These are phyloP conservation scores for Kitagawia praeruptora DNA, from an alignment of 129 eudicot genomes.

Conservation along the genomic window DNA sequence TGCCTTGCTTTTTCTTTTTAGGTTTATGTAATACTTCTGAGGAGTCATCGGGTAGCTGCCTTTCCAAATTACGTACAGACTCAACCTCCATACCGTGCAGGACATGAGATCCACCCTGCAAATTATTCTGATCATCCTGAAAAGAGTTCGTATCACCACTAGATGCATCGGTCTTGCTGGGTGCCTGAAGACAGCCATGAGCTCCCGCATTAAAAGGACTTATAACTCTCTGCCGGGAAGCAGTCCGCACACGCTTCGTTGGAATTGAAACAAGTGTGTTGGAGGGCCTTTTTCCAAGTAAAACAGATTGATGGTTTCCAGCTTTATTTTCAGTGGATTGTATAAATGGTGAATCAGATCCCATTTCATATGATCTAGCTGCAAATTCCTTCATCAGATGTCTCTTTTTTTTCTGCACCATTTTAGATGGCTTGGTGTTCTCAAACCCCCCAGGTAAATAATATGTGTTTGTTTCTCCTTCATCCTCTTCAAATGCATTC, in stretches of 20 bases:
- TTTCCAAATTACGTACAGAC: slow-evolving; percentile 62
- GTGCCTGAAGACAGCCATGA: slow-evolving; percentile 52
- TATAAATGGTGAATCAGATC: slow-evolving; percentile 35
- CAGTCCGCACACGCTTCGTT: slow-evolving; percentile 87
- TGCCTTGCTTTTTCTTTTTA: slow-evolving; percentile 84
- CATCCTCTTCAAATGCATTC: slow-evolving; percentile 71
- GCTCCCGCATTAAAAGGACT: slow-evolving; percentile 67
- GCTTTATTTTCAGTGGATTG: slow-evolving; percentile 43
- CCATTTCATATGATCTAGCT: slow-evolving; percentile 51
- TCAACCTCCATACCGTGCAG: slow-evolving; percentile 74
- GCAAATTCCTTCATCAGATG: slow-evolving; percentile 33
- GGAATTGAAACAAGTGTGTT: slow-evolving; percentile 67
- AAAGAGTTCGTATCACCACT: slow-evolving; percentile 92
- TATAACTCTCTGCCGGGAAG: slow-evolving; percentile 72
- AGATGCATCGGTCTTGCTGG: slow-evolving; percentile 77
- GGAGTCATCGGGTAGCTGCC: slow-evolving; percentile 58
- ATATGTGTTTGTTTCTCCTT: slow-evolving; percentile 67
- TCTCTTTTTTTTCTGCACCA: slow-evolving; percentile 51
- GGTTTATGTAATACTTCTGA: slow-evolving; percentile 63
- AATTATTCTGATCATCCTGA: slow-evolving; percentile 85
- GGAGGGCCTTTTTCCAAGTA: slow-evolving; percentile 59
- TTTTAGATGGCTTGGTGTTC: slow-evolving; percentile 46
- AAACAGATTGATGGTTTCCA: slow-evolving; percentile 42
- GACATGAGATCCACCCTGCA: slow-evolving; percentile 55
- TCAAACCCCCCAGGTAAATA: slow-evolving; percentile 51